Evolutionary conservation across 208 protist genomes (phyloP).

Genomic region (Leishmania turanica): DNA sequence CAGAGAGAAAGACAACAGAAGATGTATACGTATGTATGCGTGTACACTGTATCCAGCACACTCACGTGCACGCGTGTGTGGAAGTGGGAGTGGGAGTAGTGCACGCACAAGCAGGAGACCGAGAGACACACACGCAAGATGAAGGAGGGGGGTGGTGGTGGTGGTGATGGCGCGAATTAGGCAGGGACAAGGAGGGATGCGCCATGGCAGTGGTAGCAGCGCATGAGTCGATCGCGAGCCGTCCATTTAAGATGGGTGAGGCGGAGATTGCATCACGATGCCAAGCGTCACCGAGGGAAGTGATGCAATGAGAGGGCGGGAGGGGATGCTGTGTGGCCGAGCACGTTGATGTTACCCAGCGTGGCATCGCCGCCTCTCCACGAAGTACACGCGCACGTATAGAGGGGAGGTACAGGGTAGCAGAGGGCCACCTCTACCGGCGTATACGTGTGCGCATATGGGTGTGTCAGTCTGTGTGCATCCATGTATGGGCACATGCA

Average conservation of each 20-base stretch:
- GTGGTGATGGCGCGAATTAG: neutral
- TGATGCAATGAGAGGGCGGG: neutral
- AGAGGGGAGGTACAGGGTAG: neutral
- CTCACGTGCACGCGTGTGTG: neutral
- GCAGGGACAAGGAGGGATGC: neutral
- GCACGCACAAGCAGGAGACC: neutral
- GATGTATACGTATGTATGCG: neutral
- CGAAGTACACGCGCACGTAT: neutral
- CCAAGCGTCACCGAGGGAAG: neutral
- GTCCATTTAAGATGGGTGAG: neutral
- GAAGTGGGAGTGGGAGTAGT: neutral
- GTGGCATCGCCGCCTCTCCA: neutral
- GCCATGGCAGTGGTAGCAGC: neutral
- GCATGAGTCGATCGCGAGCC: neutral
- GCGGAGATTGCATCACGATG: neutral
- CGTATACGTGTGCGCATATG: neutral
- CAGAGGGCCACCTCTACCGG: neutral
- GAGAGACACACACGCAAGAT: neutral
- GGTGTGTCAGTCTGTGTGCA: too few relatives aligned
- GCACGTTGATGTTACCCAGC: neutral
- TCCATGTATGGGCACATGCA: too few relatives aligned
- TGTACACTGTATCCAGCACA: neutral
- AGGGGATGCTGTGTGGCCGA: neutral
- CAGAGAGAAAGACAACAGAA: neutral
- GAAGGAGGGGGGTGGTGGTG: neutral